A percentile compares a stretch with the other conserved stretches of the same genome.
Evolutionary conservation across 305 asterid species (phyloP).

Genomic region (Salvia sclarea): DNA sequence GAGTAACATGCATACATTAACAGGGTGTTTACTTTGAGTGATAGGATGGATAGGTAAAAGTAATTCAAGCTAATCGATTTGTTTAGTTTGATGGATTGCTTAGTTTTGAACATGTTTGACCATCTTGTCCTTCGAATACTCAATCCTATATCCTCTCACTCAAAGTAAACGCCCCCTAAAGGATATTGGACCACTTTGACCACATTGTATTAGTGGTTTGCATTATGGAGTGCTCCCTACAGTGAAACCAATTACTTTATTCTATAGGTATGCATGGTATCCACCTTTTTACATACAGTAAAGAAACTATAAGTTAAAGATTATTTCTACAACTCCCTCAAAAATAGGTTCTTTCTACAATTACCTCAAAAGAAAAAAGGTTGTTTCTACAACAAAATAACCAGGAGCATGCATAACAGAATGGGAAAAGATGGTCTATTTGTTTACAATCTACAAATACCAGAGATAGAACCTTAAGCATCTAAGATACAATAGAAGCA

Average conservation of each 20-base stretch:
- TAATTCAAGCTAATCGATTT: no score
- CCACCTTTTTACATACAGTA: not conserved
- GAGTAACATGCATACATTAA: slow-evolving; percentile 1
- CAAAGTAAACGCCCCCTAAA: no score
- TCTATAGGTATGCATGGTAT: not conserved
- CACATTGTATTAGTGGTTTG: slow-evolving; percentile 15
- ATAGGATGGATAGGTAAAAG: no score
- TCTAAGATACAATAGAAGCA: slow-evolving; percentile 13
- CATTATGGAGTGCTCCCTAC: slow-evolving; percentile 3
- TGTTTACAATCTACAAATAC: not conserved
- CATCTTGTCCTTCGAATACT: no score
- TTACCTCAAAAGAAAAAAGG: no score
- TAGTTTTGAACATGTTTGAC: no score
- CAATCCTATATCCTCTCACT: no score
- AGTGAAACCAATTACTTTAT: not conserved
- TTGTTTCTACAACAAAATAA: not conserved
- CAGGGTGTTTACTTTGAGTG: no score
- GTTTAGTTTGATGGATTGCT: no score
- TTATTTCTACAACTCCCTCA: not conserved
- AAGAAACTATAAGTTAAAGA: not conserved
- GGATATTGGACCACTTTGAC: slow-evolving; percentile 26
- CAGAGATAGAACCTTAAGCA: not conserved
- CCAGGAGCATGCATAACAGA: not conserved
- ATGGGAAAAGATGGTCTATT: not conserved
- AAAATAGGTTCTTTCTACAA: no score